Evolutionary conservation across 2,329 filamentous ascomycete species (phyloP), one percentile per base, ranked within the genome.

Genomic region (Penicillium aurantiogriseum): DNA sequence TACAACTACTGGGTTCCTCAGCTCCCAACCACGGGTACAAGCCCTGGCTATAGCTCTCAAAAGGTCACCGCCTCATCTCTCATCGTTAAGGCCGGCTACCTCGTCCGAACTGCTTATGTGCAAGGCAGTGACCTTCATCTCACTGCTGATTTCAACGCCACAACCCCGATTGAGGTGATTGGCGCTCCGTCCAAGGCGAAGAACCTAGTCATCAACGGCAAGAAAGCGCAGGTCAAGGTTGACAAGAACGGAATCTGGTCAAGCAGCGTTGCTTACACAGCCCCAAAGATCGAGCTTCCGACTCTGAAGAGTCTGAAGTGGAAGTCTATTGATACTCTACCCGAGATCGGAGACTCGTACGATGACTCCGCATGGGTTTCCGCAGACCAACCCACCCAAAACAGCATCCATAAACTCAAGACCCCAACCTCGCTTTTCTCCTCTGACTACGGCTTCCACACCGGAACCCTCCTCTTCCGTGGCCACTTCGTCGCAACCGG

Each of bases 371-470:
- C 74, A 6, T 94, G 90, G 90, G 80, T 80, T 0, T 63, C 68
- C 0, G 89, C 88, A 0, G 75, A 87, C 58, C 77, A 84, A 6
- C 78, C 75, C 2, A 86, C 85, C 1, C 83, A 83, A 68, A 91
- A 91, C 70, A 84, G 82, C 0, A 76, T 79, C 19, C 67, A 74
- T 23, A 75, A 80, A 2, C 74, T 88, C 2, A 81, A 77, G 0
- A 92, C 89, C 0, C 85, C 88, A 0, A 85, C 83, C 0, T 86
- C 84, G 0, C 81, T 92, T 0, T 90, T 88, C 66, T 81, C 80
- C 0, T 83, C 83, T 17, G 89, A 92, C 71, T 92, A 92, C 67
- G 89, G 89, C 25, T 92, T 86, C 73, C 80, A 90, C 69, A 81
- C 85, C 0, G 89, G 89, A 3, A 83, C 83, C 1, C 78, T 92